Base-by-base conservation (phyloP, 345 rosid species). In the Kandelia obovata region DNA sequence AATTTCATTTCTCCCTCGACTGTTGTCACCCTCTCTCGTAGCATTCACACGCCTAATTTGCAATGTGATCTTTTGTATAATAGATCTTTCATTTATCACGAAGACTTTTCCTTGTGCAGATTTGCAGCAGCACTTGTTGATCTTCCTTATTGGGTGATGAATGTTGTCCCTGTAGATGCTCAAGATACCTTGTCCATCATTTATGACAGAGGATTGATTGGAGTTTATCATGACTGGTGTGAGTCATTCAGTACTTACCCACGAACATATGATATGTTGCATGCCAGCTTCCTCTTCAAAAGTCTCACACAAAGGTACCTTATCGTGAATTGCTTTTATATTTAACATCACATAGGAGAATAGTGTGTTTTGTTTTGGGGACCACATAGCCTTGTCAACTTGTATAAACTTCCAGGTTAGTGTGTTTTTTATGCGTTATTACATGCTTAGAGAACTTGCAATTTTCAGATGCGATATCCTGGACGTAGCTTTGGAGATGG, bases 191-290 rank as follows among this genome's bases (percentile, higher is more conserved):
- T 94, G 32, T 58, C 90, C 1, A 23, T 84, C 25, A 82, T 94
- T 37, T 94, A 76, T 52, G 88, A 88, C 65, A 77, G 98, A 73
- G 98, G 97, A 30, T 73, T 91, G 84, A 87, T 94, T 55, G 98
- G 98, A 56, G 69, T 85, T 64, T 91, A 89, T 67, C 96, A 94
- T 6, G 92, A 91, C 65, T 94, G 98, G 98, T 91, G 97, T 1
- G 97, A 94, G 82, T 88, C 97, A 2, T 75, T 89, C 51, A 89
- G 77, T 73, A 84, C 96, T 53, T 91, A 94, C 71, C 97, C 97
- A 64, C 86, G 97, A 71, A 85, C 97, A n/a, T 91, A 88, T 27
- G 97, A 91, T 80, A 81, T 94, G 5, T 64, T 94, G 61, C 96
- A 91, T 71, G 83, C 98, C 56, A 87, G 93, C 74, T 94, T 83